Evolutionary conservation across 768 basidiomycete species (phyloP), one percentile per base, ranked within the genome.

Genomic region (Boletales sp.): DNA sequence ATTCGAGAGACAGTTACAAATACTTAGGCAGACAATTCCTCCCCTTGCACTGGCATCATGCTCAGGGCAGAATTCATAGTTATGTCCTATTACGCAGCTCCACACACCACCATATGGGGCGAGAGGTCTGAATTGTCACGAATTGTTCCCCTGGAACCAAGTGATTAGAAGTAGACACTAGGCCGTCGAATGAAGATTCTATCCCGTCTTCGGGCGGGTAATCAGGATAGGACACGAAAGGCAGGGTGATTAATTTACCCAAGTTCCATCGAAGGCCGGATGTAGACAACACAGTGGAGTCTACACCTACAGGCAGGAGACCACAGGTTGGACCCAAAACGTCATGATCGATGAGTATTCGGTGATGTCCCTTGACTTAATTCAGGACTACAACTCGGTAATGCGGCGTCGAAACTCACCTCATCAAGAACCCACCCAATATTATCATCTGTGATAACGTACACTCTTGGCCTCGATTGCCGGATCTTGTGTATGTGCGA

Each of bases 141-240:
- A 75, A 63, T 17, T 75, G 70, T 53, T 87, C 77, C 2, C 76
- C 76, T 0, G 84, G 83, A 0, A 91, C 64, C 8, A 99, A 75
- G 57, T 96, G 93, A 60, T 99, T 99, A 0, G 94, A 97, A 0
- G 94, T 96, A 1, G 95, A 98, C 0, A 99, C 67, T 19, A 91
- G 60, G 0, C 90, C 90, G 36, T 87, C 84, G 51, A 98, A 90
- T 0, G 85, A 90, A 0, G 94, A 96, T 54, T 72, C 69, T 40
- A 74, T 66, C 17, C 84, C 74, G 49, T 74, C 86, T 87, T 65
- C 28, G 44, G 35, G 25, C 31, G 54, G 25, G 10, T 19, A 19
- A 31, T 54, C 33, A 65, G 47, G n/a, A 41, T 31, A 32, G 17
- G 30, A 33, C 11, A 12, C 17, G 13, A 33, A 44, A 36, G 21